Evolutionary conservation across 75 land plant genomes (phyloP), one percentile per base, ranked within the genome.

Genomic region (Pinus tabuliformis): DNA sequence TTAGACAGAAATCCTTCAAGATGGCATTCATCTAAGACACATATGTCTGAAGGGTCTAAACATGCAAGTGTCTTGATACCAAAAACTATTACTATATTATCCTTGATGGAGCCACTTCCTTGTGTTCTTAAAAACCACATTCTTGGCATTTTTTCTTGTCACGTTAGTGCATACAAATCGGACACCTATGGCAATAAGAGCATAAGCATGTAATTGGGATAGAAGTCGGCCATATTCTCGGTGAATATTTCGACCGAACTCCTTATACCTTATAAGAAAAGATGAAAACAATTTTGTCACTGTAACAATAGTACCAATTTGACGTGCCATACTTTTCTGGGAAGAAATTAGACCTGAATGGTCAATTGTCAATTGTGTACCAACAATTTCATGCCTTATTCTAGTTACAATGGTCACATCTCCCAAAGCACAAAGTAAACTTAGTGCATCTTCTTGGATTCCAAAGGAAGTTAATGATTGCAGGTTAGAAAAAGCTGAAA

Each of bases 391-490:
- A 72, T 88, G 81, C 64, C 88, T 85, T 5, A 95, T 93, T 63
- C 91, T 90, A 13, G 99, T 96, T 39, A 88, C 91, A 16, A 96
- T 84, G 22, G 85, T 89, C 76, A 96, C 75, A 61, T 90, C 82
- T 21, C 90, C 90, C 36, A 96, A 75, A 11, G 92, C 87, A 86
- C 93, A 90, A 11, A 96, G 90, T 1, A 97, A 96, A 74, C 99
- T 96, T 81, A 96, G 66, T 18, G 99, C 99, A 80, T 96, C 99
- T 60, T 97, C 99, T 72, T 97, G 81, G 68, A 96, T 93, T 11
- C 99, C 99, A 81, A 91, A 96, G 6, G 97, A 91, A 2, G 83
- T 74, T 63, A 96, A 74, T 13, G 91, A 84, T 59, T 93, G 99
- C 74, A 96, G 85, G 73, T 96, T 97, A 64, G 86, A 76, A 75